A percentile compares a stretch with the other conserved stretches of the same genome.
Evolutionary conservation across 768 basidiomycete species (phyloP).

Genomic region (Xerocomus brunneocitrinus): DNA sequence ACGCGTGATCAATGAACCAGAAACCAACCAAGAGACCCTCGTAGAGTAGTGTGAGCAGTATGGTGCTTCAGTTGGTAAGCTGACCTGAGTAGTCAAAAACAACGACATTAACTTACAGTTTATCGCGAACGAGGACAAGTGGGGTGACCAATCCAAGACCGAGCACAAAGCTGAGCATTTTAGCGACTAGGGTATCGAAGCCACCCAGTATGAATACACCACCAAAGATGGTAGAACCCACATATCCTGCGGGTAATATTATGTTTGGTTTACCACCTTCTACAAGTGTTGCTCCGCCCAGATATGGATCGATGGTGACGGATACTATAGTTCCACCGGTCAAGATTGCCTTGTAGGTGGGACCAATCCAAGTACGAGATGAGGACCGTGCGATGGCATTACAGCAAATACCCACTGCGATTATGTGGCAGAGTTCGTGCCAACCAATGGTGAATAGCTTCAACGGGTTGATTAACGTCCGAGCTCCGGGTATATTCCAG

Average conservation of each 20-base stretch:
- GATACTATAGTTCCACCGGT: conserved; percentile 75
- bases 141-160: conserved; percentile 85
- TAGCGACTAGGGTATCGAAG: conserved; percentile 86
- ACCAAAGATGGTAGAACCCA: conserved; percentile 78
- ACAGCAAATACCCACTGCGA: conserved; percentile 47
- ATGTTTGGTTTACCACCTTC: conserved; percentile 70
- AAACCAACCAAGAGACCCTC: conserved; percentile 87
- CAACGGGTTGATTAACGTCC: conserved; percentile 76
- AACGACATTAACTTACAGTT: conserved; percentile 55
- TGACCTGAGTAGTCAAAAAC: background rate
- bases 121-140: conserved; percentile 81
- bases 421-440: conserved; percentile 85
- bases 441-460: conserved; percentile 86
- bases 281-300: conserved; percentile 60
- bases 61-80: conserved; percentile 55
- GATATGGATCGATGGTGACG: conserved; percentile 80
- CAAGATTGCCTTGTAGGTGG: conserved; percentile 55
- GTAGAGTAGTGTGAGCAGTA: conserved; percentile 73
- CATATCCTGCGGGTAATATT: conserved; percentile 75
- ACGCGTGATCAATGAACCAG: conserved; percentile 95
- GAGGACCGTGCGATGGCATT: conserved; percentile 3
- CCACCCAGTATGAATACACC: conserved; percentile 80
- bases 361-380: conserved; percentile 4
- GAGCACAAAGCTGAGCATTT: conserved; percentile 88
- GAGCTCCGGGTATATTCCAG: conserved; percentile 81